Percentiles rank a stretch among this genome's conserved stretches.
phyloP scores from a whole-genome alignment of 179 eudicot genomes.

The Patellifolia procumbens region DNA sequence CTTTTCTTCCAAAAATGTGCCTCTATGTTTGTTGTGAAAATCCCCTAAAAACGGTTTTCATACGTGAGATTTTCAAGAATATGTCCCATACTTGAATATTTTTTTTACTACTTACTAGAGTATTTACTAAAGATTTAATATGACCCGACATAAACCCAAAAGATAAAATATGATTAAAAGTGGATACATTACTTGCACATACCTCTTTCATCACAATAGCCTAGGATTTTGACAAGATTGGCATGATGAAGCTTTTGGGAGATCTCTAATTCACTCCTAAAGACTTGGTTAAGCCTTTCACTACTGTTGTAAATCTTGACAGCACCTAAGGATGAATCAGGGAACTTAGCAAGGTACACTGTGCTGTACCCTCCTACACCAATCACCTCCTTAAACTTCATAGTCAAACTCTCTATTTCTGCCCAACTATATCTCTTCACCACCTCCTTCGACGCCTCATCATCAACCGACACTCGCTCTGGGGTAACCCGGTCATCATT shows the following conservation, averaged over 20 bases:
- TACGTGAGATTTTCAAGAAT: too few relatives aligned
- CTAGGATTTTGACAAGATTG: conserved; percentile 48
- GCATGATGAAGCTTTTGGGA: conserved; percentile 40
- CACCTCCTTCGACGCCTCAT: conserved; percentile 1
- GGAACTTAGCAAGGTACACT: conserved; percentile 44
- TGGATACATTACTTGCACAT: conserved; percentile 10
- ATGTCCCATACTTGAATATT: too few relatives aligned
- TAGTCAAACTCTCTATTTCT: conserved; percentile 38
- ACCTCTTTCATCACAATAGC: conserved; percentile 63
- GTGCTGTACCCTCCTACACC: conserved; percentile 55
- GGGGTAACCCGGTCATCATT: conserved; percentile 24
- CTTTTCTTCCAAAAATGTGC: too few relatives aligned
- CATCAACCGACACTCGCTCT: conserved; percentile 14
- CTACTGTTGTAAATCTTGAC: conserved; percentile 48
- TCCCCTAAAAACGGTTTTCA: too few relatives aligned
- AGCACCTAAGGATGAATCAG: conserved; percentile 39
- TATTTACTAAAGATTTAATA: too few relatives aligned
- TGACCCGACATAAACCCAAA: not conserved
- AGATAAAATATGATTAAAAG: too few relatives aligned
- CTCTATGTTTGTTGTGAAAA: too few relatives aligned
- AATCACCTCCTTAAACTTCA: conserved; percentile 43
- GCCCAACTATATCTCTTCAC: conserved; percentile 47
- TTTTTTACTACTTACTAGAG: too few relatives aligned
- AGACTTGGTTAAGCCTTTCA: conserved; percentile 47
- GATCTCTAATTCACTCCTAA: conserved; percentile 47